Conservation (phyloP, 1,284 basidiomycete species). For the Trichosporon ovoides region DNA sequence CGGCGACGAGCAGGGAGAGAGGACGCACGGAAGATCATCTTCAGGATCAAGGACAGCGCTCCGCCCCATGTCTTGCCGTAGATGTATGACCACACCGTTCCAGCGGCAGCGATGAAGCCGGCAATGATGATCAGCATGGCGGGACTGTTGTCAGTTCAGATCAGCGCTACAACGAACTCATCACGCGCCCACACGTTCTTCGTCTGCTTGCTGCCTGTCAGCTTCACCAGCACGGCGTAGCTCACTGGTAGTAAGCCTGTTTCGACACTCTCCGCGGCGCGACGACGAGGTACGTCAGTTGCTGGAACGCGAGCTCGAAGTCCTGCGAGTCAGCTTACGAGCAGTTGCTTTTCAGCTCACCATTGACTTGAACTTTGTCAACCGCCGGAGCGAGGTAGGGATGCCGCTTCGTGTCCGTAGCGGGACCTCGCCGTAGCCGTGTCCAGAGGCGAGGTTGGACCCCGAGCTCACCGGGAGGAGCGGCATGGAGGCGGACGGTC, state of each 20-base stretch:
- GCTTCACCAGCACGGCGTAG: not conserved
- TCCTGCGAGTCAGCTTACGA: conserved; percentile 57
- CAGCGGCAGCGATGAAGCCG: conserved; percentile 64
- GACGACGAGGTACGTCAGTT: conserved; percentile 83
- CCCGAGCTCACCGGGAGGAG: not conserved
- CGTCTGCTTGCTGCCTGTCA: conserved; percentile 62
- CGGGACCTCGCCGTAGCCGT: conserved; percentile 1
- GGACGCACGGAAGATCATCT: conserved; percentile 67
- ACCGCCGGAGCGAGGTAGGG: conserved; percentile 68
- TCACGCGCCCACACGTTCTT: conserved; percentile 97
- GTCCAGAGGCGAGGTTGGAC: not conserved
- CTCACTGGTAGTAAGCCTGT: conserved; percentile 46
- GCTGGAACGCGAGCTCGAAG: conserved; percentile 91
- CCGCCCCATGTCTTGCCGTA: conserved; percentile 62
- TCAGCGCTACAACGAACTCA: conserved; percentile 52
- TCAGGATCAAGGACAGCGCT: conserved; percentile 60
- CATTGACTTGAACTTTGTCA: conserved; percentile 80
- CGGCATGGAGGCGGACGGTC: conserved; percentile 4
- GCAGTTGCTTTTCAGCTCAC: conserved; percentile 50
- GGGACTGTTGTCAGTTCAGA: conserved; percentile 50
- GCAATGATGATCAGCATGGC: conserved; percentile 81
- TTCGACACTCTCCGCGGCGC: conserved; percentile 79
- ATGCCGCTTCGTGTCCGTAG: conserved; percentile 36
- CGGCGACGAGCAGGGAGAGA: no score
- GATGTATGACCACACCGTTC: conserved; percentile 75